Evolutionary conservation across 2,329 filamentous ascomycete species (phyloP), one percentile per base, ranked within the genome.

Genomic region (Ophiostoma pallidulum): DNA sequence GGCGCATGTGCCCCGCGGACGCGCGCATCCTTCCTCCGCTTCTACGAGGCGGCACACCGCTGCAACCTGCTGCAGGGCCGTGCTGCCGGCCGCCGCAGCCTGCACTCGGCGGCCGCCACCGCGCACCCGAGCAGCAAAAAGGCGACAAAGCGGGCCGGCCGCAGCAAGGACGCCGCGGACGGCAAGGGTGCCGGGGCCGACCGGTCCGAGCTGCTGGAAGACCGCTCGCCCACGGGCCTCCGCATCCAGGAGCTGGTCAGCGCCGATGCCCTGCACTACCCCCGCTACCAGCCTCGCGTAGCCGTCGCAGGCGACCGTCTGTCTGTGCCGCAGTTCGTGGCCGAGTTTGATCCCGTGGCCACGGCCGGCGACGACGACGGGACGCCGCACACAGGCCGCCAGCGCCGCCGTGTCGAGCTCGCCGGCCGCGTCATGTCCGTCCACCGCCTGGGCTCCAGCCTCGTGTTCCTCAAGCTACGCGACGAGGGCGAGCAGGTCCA

Each of bases 381-480:
- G 3, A 13, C 26, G 19, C 31, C n/a, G 2, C 18, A 20, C 18
- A 29, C n/a, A 31, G 13, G 9, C 8, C 13, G 16, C 13, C 26
- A 36, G n/a, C 26, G 14, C 20, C 47, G 32, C 3, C 54, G 54
- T 3, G 48, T 55, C 37, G 51, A 56, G 43, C 39, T 57, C 16
- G 37, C 47, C 16, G 87, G 89, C 64, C 87, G 88, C 61, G 74
- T 95, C 53, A 73, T 75, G 58, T 80, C 81, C 40, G 76, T 85
- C 60, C 84, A 87, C 53, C 71, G 77, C 41, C 75, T 80, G 47
- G 82, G 90, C 55, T 82, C 78, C 57, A 87, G 85, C 65, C 79
- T 98, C 57, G 72, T 88, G 53, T 98, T 98, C 64, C 64, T 96
- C 55, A 85, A 92, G 65, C 68, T 97, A 42, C 72, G 80, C 56